Evolutionary conservation across 352 stramenopile genomes (phyloP).

Genomic region (Globisporangium rhizosaccharum): DNA sequence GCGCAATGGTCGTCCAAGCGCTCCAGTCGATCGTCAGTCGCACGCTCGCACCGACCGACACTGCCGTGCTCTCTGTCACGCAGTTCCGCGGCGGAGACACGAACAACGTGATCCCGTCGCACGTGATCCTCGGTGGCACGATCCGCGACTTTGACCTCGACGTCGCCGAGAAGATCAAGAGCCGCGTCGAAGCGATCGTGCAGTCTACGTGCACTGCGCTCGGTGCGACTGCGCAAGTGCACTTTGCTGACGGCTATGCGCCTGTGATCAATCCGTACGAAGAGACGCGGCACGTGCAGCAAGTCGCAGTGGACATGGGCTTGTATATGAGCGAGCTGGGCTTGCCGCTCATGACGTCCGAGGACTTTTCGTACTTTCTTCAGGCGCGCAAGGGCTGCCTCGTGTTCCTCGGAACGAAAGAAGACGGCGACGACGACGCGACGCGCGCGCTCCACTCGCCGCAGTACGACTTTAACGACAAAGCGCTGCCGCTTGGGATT

Average conservation of each 20-base stretch:
- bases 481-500: constrained; percentile 77
- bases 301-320: constrained; percentile 63
- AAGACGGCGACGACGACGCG: constrained; percentile 47
- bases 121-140: constrained; percentile 83
- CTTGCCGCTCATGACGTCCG: constrained; percentile 89
- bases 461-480: constrained; percentile 84
- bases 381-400: constrained; percentile 81
- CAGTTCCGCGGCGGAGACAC: constrained; percentile 89
- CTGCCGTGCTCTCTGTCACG: constrained; percentile 90
- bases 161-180: constrained; percentile 75
- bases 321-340: constrained; percentile 76
- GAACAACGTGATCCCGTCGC: constrained; percentile 93
- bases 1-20: constrained; percentile 85
- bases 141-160: constrained; percentile 91
- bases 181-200: constrained; percentile 81
- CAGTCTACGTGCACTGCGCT: constrained; percentile 78
- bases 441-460: constrained; percentile 70
- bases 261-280: constrained; percentile 76
- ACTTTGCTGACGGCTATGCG: constrained; percentile 67
- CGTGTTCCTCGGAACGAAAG: constrained; percentile 82
- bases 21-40: constrained; percentile 92
- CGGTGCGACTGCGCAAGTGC: constrained; percentile 61
- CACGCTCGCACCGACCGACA: constrained; percentile 87
- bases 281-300: constrained; percentile 73
- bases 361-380: constrained; percentile 93